Evolutionary conservation across 345 rosid genomes (phyloP).

Genomic region (Carallia brachiata): DNA sequence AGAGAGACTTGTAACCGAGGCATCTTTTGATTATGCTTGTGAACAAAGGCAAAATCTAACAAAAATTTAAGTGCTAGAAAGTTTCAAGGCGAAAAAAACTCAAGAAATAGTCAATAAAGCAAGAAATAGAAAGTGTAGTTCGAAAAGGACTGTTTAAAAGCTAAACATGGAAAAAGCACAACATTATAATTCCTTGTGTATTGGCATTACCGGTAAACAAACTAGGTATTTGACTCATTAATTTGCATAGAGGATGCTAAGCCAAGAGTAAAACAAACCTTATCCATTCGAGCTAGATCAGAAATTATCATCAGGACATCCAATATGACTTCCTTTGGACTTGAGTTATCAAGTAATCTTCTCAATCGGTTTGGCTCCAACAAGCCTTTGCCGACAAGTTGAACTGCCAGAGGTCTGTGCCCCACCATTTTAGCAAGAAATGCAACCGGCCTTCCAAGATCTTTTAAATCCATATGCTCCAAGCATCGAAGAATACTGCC

Average conservation of each 20-base stretch:
- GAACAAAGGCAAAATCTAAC: too few species aligned
- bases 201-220: too few species aligned
- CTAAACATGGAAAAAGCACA: too few species aligned
- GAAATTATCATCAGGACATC: constrained; percentile 89
- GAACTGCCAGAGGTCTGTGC: constrained; percentile 73
- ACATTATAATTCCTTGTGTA: too few species aligned
- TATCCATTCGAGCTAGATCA: constrained; percentile 92
- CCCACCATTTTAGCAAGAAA: constrained; percentile 88
- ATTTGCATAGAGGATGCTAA: not conserved
- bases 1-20: too few species aligned
- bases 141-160: too few species aligned
- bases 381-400: constrained; percentile 80
- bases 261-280: constrained; percentile 46
- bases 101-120: too few species aligned
- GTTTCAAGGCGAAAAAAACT: too few species aligned
- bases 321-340: constrained; percentile 76
- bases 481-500: constrained; percentile 61
- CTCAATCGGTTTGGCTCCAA: constrained; percentile 71
- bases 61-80: too few species aligned
- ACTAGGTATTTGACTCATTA: too few species aligned
- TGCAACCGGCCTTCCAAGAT: constrained; percentile 82
- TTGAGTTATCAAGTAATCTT: constrained; percentile 62
- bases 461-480: constrained; percentile 77
- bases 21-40: too few species aligned
- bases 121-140: too few species aligned